Percentiles rank a stretch among this genome's conserved stretches.
These are phyloP conservation scores for Xylaria polymorpha DNA, from an alignment of 2,329 filamentous ascomycete genomes.

Conservation along the genomic window DNA sequence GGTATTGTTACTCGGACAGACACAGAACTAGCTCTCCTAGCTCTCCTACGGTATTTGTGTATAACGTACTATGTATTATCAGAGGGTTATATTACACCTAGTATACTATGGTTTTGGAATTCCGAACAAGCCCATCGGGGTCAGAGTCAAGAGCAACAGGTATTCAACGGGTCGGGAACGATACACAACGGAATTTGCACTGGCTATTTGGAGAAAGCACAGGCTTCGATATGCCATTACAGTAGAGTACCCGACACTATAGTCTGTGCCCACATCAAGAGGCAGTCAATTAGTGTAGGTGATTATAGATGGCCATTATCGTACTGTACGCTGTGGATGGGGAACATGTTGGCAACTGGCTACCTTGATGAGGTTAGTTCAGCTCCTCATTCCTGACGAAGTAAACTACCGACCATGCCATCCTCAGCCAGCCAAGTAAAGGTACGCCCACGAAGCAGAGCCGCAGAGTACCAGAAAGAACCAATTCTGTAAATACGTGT, in stretches of 20 bases:
- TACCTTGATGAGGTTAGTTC: constrained; percentile 19
- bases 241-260: constrained; percentile 5
- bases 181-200: neutral
- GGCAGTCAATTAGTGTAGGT: neutral
- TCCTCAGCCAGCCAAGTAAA: constrained; percentile 25
- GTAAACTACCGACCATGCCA: constrained; percentile 7
- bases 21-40: neutral
- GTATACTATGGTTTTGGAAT: neutral
- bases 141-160: neutral
- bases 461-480: constrained; percentile 33
- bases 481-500: constrained; percentile 28
- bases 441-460: constrained; percentile 30
- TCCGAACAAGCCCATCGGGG: neutral
- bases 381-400: neutral
- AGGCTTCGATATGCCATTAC: neutral
- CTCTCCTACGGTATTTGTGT: neutral
- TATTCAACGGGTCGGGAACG: neutral
- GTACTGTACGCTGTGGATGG: constrained; percentile 2
- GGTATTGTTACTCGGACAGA: constrained; percentile 36
- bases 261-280: neutral
- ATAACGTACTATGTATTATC: neutral
- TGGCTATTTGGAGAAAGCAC: neutral
- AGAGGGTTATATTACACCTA: neutral
- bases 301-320: neutral
- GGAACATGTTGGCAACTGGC: neutral